Percentiles rank a stretch among this genome's conserved stretches.
Evolutionary conservation across 495 filamentous ascomycete genomes (phyloP).

Genomic region (Penicillium turbatum): DNA sequence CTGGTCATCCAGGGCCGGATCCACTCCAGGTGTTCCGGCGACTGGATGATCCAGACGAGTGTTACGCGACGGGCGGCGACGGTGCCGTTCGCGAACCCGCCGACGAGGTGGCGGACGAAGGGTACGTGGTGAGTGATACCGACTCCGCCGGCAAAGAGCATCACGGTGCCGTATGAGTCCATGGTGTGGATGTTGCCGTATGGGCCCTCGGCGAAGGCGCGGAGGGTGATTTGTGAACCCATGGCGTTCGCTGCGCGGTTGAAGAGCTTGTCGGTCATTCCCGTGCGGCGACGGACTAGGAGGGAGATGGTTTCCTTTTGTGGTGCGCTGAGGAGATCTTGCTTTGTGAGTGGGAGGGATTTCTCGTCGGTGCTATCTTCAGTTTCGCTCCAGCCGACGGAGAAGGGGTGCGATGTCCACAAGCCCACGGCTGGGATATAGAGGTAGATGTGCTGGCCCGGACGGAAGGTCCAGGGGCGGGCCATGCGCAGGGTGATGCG

Average conservation of each 20-base stretch:
- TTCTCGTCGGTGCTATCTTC: slow-evolving; percentile 41
- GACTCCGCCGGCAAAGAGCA: slow-evolving; percentile 87
- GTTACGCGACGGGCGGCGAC: slow-evolving; percentile 75
- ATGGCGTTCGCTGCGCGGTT: slow-evolving; percentile 47
- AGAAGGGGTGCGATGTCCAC: slow-evolving; percentile 93
- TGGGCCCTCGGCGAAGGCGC: slow-evolving; percentile 74
- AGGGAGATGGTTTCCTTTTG: slow-evolving; percentile 65
- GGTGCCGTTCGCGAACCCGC: slow-evolving; percentile 65
- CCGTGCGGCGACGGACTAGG: slow-evolving; percentile 77
- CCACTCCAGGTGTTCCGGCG: slow-evolving; percentile 86
- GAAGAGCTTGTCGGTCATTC: slow-evolving; percentile 82
- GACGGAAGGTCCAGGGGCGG: slow-evolving; percentile 69
- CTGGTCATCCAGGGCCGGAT: slow-evolving; percentile 88
- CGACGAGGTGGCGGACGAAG: slow-evolving; percentile 76
- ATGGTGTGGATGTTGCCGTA: slow-evolving; percentile 80
- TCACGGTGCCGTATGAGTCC: slow-evolving; percentile 81
- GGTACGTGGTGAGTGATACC: slow-evolving; percentile 94
- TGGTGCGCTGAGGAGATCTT: slow-evolving; percentile 27
- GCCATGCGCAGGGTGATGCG: slow-evolving; percentile 78
- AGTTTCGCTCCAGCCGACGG: slow-evolving; percentile 75
- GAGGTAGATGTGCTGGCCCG: slow-evolving; percentile 85
- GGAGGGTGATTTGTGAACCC: slow-evolving; percentile 47
- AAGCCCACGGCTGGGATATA: slow-evolving; percentile 70
- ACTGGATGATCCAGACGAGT: slow-evolving; percentile 88
- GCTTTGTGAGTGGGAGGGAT: slow-evolving; percentile 33